These are phyloP conservation scores for Turritis glabra DNA, from an alignment of 345 rosid genomes.

Conservation along the genomic window DNA sequence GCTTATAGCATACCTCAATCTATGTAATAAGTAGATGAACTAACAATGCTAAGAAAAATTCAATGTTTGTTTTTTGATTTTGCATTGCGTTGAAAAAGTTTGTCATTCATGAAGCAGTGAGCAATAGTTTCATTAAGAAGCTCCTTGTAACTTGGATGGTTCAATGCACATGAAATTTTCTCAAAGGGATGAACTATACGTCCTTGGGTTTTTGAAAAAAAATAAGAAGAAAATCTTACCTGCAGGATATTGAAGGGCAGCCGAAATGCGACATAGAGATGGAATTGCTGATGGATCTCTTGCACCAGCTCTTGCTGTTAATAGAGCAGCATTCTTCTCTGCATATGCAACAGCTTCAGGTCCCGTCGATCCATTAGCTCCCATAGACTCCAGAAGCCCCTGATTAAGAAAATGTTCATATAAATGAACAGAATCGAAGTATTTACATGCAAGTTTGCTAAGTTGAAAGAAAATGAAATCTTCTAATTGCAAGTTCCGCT, in stretches of 20 bases:
- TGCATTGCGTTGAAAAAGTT: not conserved
- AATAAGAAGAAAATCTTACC: slow-evolving; percentile 51
- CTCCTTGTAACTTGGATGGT: not conserved
- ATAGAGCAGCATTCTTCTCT: slow-evolving; percentile 88
- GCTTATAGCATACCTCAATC: slow-evolving; percentile 1
- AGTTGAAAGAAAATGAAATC: not conserved
- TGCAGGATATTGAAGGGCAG: slow-evolving; percentile 93
- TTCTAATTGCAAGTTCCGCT: not conserved
- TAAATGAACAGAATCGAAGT: slow-evolving; percentile 11
- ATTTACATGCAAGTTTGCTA: slow-evolving; percentile 12
- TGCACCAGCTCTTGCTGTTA: slow-evolving; percentile 98
- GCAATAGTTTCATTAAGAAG: not conserved
- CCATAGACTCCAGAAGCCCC: slow-evolving; percentile 93
- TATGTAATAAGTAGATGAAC: not conserved
- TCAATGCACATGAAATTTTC: not conserved
- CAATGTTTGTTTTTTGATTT: not conserved
- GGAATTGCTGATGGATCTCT: slow-evolving; percentile 99
- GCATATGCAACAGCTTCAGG: slow-evolving; percentile 86
- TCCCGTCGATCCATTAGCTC: slow-evolving; percentile 87
- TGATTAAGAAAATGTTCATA: slow-evolving; percentile 39
- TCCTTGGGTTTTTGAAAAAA: not conserved
- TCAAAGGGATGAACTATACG: not conserved
- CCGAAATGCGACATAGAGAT: slow-evolving; percentile 92
- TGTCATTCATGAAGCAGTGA: not conserved
- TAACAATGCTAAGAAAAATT: not conserved